Base-by-base conservation (phyloP, 352 stramenopile species). In the Plasmopara viticola region DNA sequence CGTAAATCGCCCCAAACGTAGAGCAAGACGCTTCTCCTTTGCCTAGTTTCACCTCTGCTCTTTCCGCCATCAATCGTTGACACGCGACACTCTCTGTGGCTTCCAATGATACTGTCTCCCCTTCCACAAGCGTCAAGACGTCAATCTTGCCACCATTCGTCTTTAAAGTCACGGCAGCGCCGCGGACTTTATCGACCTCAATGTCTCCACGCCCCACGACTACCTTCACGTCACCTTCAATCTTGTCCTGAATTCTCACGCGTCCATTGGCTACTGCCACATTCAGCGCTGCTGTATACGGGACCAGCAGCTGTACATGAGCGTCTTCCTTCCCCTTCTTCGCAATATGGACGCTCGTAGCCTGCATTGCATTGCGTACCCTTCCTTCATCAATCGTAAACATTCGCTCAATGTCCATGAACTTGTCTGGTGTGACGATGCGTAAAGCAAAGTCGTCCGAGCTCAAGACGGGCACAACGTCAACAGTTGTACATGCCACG, bases 1-100 rank as follows among this genome's bases (percentile, higher is more conserved):
- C 69, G 58, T 92, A 92, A 56, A 92, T 82, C n/a, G 81, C 81
- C 37, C 81, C 78, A 45, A 92, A 74, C 10, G 73, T 57, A 20
- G 75, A 76, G 20, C 64, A 39, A 0, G 14, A 25, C 0, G 51
- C 8, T 0, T 44, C 20, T 12, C 62, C 60, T 50, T 84, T 84
- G 37, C 61, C 58, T 9, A 92, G 34, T 55, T 84, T 88, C 44
- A 87, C 65, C 15, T 84, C 63, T 0, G 69, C 66, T 6, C 55
- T 52, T 8, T 49, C 60, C 0, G 82, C 70, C 75, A 92, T 83
- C n/a, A 88, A 54, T 29, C 68, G 62, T 56, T 92, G 87, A 46
- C 78, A 87, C 2, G 53, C 52, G 5, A 92, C 45, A 8, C 56
- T 44, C 14, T 69, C 75, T 4, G 58, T 68, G 1, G 60, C 63